A percentile compares a stretch with the other conserved stretches of the same genome.
phyloP scores from a whole-genome alignment of 805 yeast species.

The Saccharomycopsis microspora region DNA sequence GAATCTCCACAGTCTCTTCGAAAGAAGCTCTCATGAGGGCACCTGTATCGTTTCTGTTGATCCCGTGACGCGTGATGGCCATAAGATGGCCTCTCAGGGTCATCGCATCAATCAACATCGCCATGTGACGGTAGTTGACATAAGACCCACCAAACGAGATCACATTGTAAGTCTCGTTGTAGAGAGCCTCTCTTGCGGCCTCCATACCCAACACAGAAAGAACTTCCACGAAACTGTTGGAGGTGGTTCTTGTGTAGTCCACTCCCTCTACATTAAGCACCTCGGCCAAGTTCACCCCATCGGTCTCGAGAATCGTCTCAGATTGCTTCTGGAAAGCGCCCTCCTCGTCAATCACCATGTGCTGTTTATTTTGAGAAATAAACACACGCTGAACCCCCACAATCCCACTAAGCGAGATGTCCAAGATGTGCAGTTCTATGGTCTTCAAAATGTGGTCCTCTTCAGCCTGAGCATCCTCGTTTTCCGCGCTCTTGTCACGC shows the following conservation, averaged over 20 bases:
- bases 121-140: slow-evolving; percentile 97
- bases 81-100: slow-evolving; percentile 96
- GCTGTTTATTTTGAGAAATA: slow-evolving; percentile 33
- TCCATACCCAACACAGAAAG: slow-evolving; percentile 95
- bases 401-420: slow-evolving; percentile 91
- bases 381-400: slow-evolving; percentile 85
- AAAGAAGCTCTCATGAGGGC: slow-evolving; percentile 99
- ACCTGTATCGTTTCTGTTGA: slow-evolving; percentile 97
- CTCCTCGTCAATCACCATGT: slow-evolving; percentile 44
- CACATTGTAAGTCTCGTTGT: slow-evolving; percentile 89
- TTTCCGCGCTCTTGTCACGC: slow-evolving; percentile 87
- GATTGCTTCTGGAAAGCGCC: slow-evolving; percentile 86
- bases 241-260: slow-evolving; percentile 80
- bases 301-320: slow-evolving; percentile 98
- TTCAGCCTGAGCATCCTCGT: slow-evolving; percentile 89
- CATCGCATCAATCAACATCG: slow-evolving; percentile 95
- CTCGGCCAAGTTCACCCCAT: slow-evolving; percentile 92
- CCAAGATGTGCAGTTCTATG: slow-evolving; percentile 93
- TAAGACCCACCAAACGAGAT: slow-evolving; percentile 99
- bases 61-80: slow-evolving; percentile 99
- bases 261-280: slow-evolving; percentile 95
- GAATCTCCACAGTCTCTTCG: slow-evolving; percentile 97
- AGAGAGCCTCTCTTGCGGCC: slow-evolving; percentile 92
- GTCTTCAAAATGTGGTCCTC: slow-evolving; percentile 95
- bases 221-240: slow-evolving; percentile 93